These are phyloP conservation scores for Colletotrichum aenigma DNA, from an alignment of 2,329 filamentous ascomycete genomes.

Conservation along the genomic window DNA sequence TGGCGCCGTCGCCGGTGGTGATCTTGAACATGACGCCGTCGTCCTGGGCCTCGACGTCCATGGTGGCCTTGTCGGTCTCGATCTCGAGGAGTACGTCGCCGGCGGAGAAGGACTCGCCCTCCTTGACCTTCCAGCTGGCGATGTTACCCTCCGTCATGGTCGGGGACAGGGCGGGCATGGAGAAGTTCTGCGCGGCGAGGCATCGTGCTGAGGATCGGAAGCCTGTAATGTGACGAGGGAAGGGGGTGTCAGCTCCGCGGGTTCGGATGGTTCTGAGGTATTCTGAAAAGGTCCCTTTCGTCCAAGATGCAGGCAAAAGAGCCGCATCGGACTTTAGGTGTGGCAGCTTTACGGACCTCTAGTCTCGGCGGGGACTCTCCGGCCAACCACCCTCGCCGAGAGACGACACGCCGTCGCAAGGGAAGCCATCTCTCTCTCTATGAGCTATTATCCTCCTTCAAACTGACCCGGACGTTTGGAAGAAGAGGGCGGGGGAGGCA, in stretches of 20 bases:
- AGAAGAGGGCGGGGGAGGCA: not conserved
- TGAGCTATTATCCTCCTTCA: not conserved
- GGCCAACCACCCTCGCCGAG: constrained; percentile 63
- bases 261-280: not conserved
- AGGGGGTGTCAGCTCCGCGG: not conserved
- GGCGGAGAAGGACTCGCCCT: constrained; percentile 81
- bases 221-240: constrained; percentile 46
- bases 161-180: constrained; percentile 88
- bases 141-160: constrained; percentile 97
- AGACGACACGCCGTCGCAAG: constrained; percentile 67
- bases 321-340: not conserved
- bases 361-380: constrained; percentile 58
- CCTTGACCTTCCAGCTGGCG: constrained; percentile 82
- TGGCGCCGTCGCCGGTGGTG: constrained; percentile 72
- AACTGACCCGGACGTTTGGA: not conserved
- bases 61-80: constrained; percentile 92
- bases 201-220: constrained; percentile 66
- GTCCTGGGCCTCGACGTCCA: constrained; percentile 94
- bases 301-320: not conserved
- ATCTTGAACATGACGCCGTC: constrained; percentile 89
- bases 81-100: constrained; percentile 91
- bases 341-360: constrained; percentile 53
- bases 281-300: not conserved
- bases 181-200: constrained; percentile 83
- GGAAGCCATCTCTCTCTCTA: constrained; percentile 63